Evolutionary conservation across 495 filamentous ascomycete genomes (phyloP), one percentile per base, ranked within the genome.

Genomic region (Aspergillus olivimuriae): DNA sequence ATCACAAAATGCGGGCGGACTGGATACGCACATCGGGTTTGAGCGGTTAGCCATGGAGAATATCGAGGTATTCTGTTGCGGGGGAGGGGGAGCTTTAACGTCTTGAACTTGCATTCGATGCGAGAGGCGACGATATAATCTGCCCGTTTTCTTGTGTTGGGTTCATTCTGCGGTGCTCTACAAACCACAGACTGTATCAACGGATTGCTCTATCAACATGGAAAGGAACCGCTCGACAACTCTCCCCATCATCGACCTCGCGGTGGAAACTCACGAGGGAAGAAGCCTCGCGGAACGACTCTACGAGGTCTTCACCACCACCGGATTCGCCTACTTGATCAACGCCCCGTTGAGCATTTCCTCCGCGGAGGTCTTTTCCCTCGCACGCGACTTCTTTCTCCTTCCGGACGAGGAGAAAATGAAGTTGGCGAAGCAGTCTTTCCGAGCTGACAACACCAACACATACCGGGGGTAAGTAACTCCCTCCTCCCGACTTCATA

Each of bases 11-110:
- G 86, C 83, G 6, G 82, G 79, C 3, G 81, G 80, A 15, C 60
- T 88, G 24, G 83, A 88, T 61, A 82, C 80, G 40, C 80, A 84
- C 51, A 65, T 77, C 35, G 82, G 81, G 4, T 88, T 88, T 56
- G 85, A 90, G 68, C 70, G 76, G 54, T 50, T 87, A 55, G 78
- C 75, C 19, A 86, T 88, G 80, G 68, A 79, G 60, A 88, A 88
- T 62, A 76, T 88, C 22, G 60, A 81, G 51, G 71, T 1, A 82
- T 82, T 41, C 56, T 84, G 6, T 50, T 60, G 23, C 75, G 69
- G 3, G 60, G 66, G 34, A 63, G 73, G 50, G n/a, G n/a, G n/a
- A n/a, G 69, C 82, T 3, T 48, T 86, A 32, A 86, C 82, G 24
- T 76, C 81, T 81, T 85, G 12, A 87, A 89, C 56, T 39, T 71